Evolutionary conservation across 2,329 filamentous ascomycete species (phyloP).

Genomic region (Endocalyx cinctus): DNA sequence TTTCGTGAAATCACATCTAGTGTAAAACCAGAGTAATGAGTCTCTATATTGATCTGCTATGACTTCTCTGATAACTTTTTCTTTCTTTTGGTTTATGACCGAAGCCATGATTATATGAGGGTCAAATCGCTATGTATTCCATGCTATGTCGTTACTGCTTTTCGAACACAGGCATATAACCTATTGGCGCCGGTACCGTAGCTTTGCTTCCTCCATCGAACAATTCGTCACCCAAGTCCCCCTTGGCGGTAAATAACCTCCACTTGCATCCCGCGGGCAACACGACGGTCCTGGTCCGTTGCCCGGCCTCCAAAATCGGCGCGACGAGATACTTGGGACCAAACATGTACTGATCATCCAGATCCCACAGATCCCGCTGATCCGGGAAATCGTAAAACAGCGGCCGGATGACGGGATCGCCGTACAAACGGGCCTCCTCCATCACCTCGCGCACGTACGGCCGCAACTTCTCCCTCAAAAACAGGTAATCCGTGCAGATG

Average conservation of each 20-base stretch:
- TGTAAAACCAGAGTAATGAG: too few species aligned
- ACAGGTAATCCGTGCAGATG: slow-evolving; percentile 57
- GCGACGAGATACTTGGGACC: slow-evolving; percentile 54
- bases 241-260: slow-evolving; percentile 8
- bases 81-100: too few species aligned
- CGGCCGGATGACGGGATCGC: slow-evolving; percentile 57
- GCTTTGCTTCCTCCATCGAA: slow-evolving; percentile 3
- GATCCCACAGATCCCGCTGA: slow-evolving; percentile 49
- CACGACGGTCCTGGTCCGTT: slow-evolving; percentile 17
- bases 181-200: slow-evolving; percentile 8
- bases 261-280: slow-evolving; percentile 9
- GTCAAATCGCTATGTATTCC: too few species aligned
- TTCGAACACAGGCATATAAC: slow-evolving; percentile 15
- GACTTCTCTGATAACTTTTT: too few species aligned
- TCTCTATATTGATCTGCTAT: too few species aligned
- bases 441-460: slow-evolving; percentile 55
- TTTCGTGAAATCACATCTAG: too few species aligned
- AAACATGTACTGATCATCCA: slow-evolving; percentile 61
- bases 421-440: slow-evolving; percentile 54
- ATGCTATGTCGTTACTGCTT: too few species aligned
- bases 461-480: slow-evolving; percentile 52
- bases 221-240: slow-evolving; percentile 8
- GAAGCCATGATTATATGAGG: too few species aligned
- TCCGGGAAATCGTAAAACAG: slow-evolving; percentile 60
- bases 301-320: slow-evolving; percentile 48